Conservation (phyloP, 2,329 filamentous ascomycete species). For the Colletotrichum destructivum region DNA sequence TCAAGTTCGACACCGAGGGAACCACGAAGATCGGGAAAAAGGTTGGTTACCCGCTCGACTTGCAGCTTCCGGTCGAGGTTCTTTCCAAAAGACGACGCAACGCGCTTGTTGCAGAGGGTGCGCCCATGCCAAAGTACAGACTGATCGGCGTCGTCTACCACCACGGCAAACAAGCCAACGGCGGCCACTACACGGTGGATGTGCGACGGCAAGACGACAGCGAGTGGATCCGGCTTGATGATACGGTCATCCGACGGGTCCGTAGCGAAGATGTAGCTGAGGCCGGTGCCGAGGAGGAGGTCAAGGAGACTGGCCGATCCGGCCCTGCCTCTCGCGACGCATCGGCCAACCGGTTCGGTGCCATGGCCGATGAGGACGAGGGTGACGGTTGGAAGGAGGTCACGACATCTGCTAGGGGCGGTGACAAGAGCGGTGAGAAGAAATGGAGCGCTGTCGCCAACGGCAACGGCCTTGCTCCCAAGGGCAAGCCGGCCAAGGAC, state of each 20-base stretch:
- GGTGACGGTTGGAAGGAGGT: slow-evolving; percentile 90
- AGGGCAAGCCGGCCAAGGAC: slow-evolving; percentile 70
- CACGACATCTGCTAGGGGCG: slow-evolving; percentile 56
- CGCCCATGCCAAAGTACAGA: slow-evolving; percentile 84
- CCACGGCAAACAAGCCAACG: slow-evolving; percentile 95
- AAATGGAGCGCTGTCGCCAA: slow-evolving; percentile 83
- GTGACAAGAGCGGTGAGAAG: slow-evolving; percentile 72
- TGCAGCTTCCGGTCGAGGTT: slow-evolving; percentile 93
- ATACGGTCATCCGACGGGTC: slow-evolving; percentile 90
- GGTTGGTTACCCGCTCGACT: slow-evolving; percentile 92
- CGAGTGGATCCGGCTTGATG: slow-evolving; percentile 97
- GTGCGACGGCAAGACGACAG: slow-evolving; percentile 93
- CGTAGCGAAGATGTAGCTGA: slow-evolving; percentile 91
- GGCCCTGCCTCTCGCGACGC: slow-evolving; percentile 56
- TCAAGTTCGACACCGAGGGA: slow-evolving; percentile 92
- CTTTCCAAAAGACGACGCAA: slow-evolving; percentile 84
- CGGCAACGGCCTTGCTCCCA: slow-evolving; percentile 63
- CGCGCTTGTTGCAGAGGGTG: slow-evolving; percentile 73
- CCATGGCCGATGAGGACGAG: slow-evolving; percentile 76
- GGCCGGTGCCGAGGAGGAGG: slow-evolving; percentile 84
- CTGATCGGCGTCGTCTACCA: slow-evolving; percentile 96
- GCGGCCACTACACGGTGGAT: slow-evolving; percentile 98
- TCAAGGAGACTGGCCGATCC: slow-evolving; percentile 78
- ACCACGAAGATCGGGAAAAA: slow-evolving; percentile 99
- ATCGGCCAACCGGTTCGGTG: slow-evolving; percentile 82